A percentile compares a stretch with the other conserved stretches of the same genome.
Evolutionary conservation across 202 grass and related monocot species (phyloP).

Genomic region (Panicum virgatum): DNA sequence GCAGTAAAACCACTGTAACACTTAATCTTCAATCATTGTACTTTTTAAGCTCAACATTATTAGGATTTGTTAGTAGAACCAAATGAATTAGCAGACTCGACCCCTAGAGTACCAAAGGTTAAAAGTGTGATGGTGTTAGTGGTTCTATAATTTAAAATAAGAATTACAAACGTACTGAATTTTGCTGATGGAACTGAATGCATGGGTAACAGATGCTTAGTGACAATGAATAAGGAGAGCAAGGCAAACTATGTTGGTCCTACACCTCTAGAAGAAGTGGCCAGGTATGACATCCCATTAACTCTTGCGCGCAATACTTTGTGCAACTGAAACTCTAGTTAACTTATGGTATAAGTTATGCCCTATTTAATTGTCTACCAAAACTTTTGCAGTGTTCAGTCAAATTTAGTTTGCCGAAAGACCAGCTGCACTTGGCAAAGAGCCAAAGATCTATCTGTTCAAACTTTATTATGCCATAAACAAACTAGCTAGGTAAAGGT

Average conservation of each 20-base stretch:
- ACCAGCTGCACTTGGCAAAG: constrained; percentile 81
- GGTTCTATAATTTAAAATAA: too few species aligned
- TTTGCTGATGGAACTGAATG: constrained; percentile 36
- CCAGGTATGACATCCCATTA: too few species aligned
- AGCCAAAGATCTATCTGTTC: constrained; percentile 90
- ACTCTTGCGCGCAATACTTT: background rate
- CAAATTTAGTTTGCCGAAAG: constrained; percentile 80
- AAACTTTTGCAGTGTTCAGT: constrained; percentile 37
- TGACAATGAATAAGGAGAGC: constrained; percentile 57
- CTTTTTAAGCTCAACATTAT: too few species aligned
- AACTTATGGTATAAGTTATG: background rate
- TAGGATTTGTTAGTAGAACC: too few species aligned
- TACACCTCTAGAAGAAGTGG: constrained; percentile 79
- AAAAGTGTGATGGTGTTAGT: too few species aligned
- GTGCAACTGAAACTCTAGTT: constrained; percentile 17
- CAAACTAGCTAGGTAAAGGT: constrained; percentile 75
- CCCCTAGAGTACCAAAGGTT: too few species aligned
- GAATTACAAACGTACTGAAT: too few species aligned
- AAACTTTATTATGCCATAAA: constrained; percentile 69
- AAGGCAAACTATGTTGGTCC: constrained; percentile 84
- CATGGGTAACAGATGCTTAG: constrained; percentile 72
- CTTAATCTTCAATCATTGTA: too few species aligned
- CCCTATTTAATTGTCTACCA: background rate
- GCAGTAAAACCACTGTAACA: too few species aligned
- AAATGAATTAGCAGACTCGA: too few species aligned